Base-by-base conservation (phyloP, 2,329 filamentous ascomycete species). In the Penicillium sp. region DNA sequence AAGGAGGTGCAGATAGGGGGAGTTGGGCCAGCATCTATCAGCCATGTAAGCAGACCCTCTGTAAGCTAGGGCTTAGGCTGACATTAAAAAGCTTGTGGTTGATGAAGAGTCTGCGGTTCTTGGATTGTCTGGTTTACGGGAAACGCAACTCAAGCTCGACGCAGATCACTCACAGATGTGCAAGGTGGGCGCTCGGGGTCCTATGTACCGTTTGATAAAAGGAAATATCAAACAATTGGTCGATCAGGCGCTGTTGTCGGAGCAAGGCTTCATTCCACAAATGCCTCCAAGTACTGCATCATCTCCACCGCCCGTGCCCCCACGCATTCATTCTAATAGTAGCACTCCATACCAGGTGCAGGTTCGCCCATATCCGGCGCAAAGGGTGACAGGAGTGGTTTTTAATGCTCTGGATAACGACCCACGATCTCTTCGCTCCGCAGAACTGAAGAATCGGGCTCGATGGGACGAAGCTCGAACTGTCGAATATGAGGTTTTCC, bases 161-260 rank as follows among this genome's bases (percentile, higher is more conserved):
- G 71, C 71, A 19, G 70, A 72, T 54, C 70, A 73, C 55, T 72
- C 69, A 3, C 65, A 71, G 49, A 73, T 73, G 71, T 73, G 71
- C 61, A 73, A 72, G 51, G 59, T 71, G 5, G 60, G 63, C 46
- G 43, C 53, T 10, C 63, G 67, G 1, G 70, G 70, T 3, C 62
- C 70, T 0, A 70, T 70, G 68, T 72, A 72, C 34, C 65, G 62
- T 11, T 54, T 72, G 3, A 71, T 72, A 51, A 67, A 67, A 45
- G 70, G 70, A 13, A 72, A 72, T 39, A 70, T 71, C 60, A 72
- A 71, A 21, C 69, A 70, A 16, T 61, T 72, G 13, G 65, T 67
- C 23, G 68, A 71, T n/a, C 68, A 70, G 34, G 65, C 69, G 4
- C 59, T 72, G 11, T 49, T 69, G 27, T 53, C 68, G 0, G 68